These are phyloP conservation scores for Butyriboletus appendiculatus DNA, from an alignment of 1,284 basidiomycete species.

Conservation along the genomic window DNA sequence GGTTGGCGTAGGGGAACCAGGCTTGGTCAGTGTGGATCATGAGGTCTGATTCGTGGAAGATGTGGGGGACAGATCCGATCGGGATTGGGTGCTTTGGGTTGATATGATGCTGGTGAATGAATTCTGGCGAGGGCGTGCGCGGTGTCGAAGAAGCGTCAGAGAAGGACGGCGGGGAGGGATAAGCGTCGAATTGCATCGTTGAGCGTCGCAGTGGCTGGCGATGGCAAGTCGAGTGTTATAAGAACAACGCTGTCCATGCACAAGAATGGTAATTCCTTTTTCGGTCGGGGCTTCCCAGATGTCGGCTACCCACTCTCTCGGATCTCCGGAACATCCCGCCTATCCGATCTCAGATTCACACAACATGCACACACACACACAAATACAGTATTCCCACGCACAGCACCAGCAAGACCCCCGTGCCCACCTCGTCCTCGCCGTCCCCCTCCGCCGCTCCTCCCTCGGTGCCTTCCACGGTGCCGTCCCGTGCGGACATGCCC, in stretches of 20 bases:
- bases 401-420: conserved; percentile 20
- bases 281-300: conserved; percentile 33
- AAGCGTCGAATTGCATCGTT: conserved; percentile 66
- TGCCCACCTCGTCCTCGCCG: conserved; percentile 5
- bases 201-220: conserved; percentile 23
- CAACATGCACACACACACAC: conserved; percentile 11
- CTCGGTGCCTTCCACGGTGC: conserved; percentile 13
- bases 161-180: conserved; percentile 51
- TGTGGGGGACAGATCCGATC: conserved; percentile 50
- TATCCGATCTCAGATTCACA: conserved; percentile 31
- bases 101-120: conserved; percentile 35
- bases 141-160: conserved; percentile 61
- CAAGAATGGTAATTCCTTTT: conserved; percentile 22
- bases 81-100: conserved; percentile 44
- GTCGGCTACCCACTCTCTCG: conserved; percentile 39
- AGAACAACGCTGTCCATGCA: conserved; percentile 35
- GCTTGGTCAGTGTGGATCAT: conserved; percentile 37
- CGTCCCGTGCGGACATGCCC: conserved; percentile 10
- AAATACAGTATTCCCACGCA: conserved; percentile 39
- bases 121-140: conserved; percentile 62
- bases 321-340: conserved; percentile 36
- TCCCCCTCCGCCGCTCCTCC: neutral
- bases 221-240: conserved; percentile 31
- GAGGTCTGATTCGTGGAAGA: conserved; percentile 47
- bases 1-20: conserved; percentile 36